Evolutionary conservation across 495 filamentous ascomycete species (phyloP), one percentile per base, ranked within the genome.

Genomic region (Cercophora newfieldiana): DNA sequence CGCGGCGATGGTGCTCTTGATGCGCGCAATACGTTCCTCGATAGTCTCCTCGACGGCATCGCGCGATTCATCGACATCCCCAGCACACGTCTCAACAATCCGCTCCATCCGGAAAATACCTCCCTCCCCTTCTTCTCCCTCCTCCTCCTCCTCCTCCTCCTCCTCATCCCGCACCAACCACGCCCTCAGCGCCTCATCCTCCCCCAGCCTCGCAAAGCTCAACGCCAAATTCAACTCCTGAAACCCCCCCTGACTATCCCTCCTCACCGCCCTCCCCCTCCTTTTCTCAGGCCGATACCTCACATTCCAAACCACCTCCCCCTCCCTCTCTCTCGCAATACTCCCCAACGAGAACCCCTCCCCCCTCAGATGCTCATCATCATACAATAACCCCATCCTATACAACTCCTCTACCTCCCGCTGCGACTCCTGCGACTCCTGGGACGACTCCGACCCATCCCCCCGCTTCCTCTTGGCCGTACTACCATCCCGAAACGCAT

Each of bases 381-480:
- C 77, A 61, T 81, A 81, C 1, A 80, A 60, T 60, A 81, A 61
- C 8, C 78, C 79, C 31, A 78, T 50, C 37, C 71, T 71, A 56
- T 80, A 80, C 26, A 81, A 66, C 37, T 78, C 75, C 3, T 68
- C 70, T 33, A 73, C 73, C 29, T 73, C 69, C 48, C 8, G 26
- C 10, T 14, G 28, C 28, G 8, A 48, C 8, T 29, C 26, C 19
- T 12, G 5, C 8, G 50, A 12, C 3, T 6, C 0, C 49, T 10
- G 14, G 24, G 14, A 29, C 10, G 19, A 22, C 22, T 18, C 10
- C 22, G 16, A 0, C n/a, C n/a, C n/a, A 4, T 18, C 29, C 51
- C 7, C 8, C 12, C 33, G 48, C 31, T 10, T 26, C 54, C 31
- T 1, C 37, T 31, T 50, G 1, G 57, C 50, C 0, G 70, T 72